Evolutionary conservation across 257 asterid species (phyloP).

Genomic region (Solanum pinnatisectum): DNA sequence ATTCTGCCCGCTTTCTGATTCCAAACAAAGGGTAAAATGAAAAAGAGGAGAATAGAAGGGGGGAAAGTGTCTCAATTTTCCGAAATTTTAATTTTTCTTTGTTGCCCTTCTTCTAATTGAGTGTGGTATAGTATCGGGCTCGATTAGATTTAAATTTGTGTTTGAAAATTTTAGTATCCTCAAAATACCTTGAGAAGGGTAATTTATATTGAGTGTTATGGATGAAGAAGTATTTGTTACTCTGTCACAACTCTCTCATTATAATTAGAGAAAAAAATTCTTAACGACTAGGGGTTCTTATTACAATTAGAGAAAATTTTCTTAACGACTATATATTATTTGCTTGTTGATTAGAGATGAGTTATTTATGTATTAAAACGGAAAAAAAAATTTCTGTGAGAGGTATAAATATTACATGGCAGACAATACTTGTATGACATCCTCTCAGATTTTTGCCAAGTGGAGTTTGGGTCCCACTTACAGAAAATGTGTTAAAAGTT

Average conservation of each 20-base stretch:
- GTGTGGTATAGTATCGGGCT: not conserved
- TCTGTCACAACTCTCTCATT: not conserved
- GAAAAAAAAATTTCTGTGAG: too few species aligned
- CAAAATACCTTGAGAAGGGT: not conserved
- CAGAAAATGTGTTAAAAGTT: too few species aligned
- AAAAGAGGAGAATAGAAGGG: not conserved
- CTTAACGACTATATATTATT: too few species aligned
- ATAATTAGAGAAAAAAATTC: too few species aligned
- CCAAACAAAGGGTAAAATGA: not conserved
- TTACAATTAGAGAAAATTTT: not conserved
- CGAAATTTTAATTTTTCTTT: not conserved
- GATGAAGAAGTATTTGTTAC: not conserved
- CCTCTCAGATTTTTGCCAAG: too few species aligned
- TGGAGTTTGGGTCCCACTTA: too few species aligned
- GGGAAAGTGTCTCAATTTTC: not conserved
- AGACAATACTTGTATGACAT: too few species aligned
- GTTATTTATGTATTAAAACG: not conserved
- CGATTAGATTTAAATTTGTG: not conserved
- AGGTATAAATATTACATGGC: too few species aligned
- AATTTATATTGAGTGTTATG: not conserved
- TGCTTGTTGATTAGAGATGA: not conserved
- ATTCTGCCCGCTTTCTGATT: not conserved
- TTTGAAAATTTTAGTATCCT: not conserved
- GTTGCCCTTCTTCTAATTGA: not conserved
- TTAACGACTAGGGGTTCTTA: not conserved